phyloP scores from a whole-genome alignment of 1,139 yeast genomes.

The Candida albicans region DNA sequence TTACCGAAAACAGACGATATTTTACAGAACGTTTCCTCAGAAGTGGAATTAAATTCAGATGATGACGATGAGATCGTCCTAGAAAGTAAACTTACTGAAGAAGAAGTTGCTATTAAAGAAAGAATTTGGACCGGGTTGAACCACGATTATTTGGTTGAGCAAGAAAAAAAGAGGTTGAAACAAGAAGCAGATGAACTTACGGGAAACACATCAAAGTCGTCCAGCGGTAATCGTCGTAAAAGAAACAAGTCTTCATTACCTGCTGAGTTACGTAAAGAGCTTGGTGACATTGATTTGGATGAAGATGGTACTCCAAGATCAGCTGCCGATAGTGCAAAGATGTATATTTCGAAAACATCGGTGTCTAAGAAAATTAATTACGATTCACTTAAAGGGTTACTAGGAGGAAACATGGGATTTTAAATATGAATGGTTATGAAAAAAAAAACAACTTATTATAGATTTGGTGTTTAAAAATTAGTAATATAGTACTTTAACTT shows the following conservation, averaged over 20 bases:
- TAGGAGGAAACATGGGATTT: conserved; percentile 10
- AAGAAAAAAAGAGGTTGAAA: conserved; percentile 80
- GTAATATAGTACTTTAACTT: no score
- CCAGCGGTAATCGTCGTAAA: conserved; percentile 28
- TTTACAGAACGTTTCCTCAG: conserved; percentile 55
- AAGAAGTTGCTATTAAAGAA: conserved; percentile 69
- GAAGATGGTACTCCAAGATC: conserved; percentile 48
- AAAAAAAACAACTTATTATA: background rate
- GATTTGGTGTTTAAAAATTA: no score
- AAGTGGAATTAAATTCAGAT: conserved; percentile 55
- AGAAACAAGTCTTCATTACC: conserved; percentile 29
- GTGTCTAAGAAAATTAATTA: conserved; percentile 88
- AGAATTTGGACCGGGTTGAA: conserved; percentile 86
- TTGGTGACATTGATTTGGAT: conserved; percentile 42
- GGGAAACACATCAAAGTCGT: conserved; percentile 62
- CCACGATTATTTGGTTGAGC: conserved; percentile 81
- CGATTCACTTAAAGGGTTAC: conserved; percentile 64
- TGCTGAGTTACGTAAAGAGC: conserved; percentile 29
- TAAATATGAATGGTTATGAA: background rate
- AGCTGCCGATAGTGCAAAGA: conserved; percentile 74
- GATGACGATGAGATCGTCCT: conserved; percentile 83
- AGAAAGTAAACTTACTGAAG: conserved; percentile 56
- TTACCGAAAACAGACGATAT: conserved; percentile 59
- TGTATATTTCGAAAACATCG: conserved; percentile 66
- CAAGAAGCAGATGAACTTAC: conserved; percentile 83